These are phyloP conservation scores for Colletotrichum simmondsii DNA, from an alignment of 2,329 filamentous ascomycete species.

Conservation along the genomic window DNA sequence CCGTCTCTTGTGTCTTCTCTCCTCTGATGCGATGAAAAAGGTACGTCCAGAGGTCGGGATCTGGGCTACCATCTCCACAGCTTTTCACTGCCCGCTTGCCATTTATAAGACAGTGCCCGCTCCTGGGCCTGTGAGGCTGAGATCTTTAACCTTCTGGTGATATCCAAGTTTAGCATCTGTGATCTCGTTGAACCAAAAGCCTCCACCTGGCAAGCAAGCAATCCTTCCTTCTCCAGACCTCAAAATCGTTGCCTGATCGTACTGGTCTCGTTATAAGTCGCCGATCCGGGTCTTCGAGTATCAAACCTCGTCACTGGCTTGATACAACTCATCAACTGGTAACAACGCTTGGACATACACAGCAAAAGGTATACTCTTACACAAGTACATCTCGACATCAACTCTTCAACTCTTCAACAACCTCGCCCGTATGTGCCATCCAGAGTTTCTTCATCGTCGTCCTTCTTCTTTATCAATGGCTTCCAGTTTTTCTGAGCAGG, in stretches of 20 bases:
- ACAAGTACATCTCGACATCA: slow-evolving; percentile 13
- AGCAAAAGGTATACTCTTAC: slow-evolving; percentile 3
- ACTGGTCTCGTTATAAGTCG: slow-evolving; percentile 30
- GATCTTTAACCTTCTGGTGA: slow-evolving; percentile 36
- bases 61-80: slow-evolving; percentile 32
- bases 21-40: slow-evolving; percentile 14
- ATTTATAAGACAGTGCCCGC: slow-evolving; percentile 36
- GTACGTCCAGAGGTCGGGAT: slow-evolving; percentile 31
- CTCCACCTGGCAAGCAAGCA: slow-evolving; percentile 33
- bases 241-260: slow-evolving; percentile 26
- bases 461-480: slow-evolving; percentile 42
- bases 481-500: slow-evolving; percentile 39
- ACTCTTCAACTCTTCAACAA: slow-evolving; percentile 8
- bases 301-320: slow-evolving; percentile 28
- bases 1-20: slow-evolving; percentile 23
- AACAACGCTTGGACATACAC: slow-evolving; percentile 26
- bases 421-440: slow-evolving; percentile 41
- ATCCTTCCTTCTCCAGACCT: slow-evolving; percentile 32
- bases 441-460: slow-evolving; percentile 39
- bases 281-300: slow-evolving; percentile 5
- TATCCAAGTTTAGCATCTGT: slow-evolving; percentile 37
- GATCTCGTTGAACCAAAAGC: slow-evolving; percentile 33
- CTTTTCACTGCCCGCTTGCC: slow-evolving; percentile 35
- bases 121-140: slow-evolving; percentile 36
- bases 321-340: slow-evolving; percentile 17